These are phyloP conservation scores for Sugiyamaella japonica DNA, from an alignment of 1,139 yeast genomes.

Conservation along the genomic window DNA sequence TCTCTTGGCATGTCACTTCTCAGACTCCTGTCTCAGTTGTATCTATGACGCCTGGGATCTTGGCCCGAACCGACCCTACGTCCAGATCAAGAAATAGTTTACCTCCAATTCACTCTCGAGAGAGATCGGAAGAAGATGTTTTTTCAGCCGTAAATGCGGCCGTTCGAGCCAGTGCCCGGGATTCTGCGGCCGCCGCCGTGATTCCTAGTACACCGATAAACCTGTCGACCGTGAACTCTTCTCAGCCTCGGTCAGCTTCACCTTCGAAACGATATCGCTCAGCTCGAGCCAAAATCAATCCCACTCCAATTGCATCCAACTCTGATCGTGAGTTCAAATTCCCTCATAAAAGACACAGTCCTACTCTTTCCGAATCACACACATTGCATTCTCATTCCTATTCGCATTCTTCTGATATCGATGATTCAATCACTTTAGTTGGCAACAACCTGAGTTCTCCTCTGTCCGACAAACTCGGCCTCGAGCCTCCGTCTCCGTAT, in stretches of 20 bases:
- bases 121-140: conserved; percentile 3
- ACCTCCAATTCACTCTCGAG: conserved; percentile 3
- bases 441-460: conserved; percentile 11
- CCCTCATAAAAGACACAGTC: conserved; percentile 13
- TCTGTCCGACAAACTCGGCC: conserved; percentile 5
- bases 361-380: conserved; percentile 16
- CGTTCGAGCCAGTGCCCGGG: background rate
- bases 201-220: background rate
- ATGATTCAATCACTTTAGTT: conserved; percentile 14
- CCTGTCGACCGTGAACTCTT: background rate
- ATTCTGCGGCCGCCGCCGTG: background rate
- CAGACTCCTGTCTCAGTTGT: background rate
- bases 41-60: background rate
- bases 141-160: background rate
- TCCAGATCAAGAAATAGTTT: conserved; percentile 13
- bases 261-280: conserved; percentile 18
- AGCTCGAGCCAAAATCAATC: conserved; percentile 16
- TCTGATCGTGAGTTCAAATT: conserved; percentile 11
- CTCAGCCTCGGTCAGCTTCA: conserved; percentile 13
- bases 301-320: conserved; percentile 18
- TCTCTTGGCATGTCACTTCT: conserved; percentile 12
- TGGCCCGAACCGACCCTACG: background rate
- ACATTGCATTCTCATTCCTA: conserved; percentile 12
- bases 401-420: conserved; percentile 16
- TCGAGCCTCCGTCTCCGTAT: conserved; percentile 32